Conservation (phyloP, 768 basidiomycete genomes). For the Collybiopsis confluens region DNA sequence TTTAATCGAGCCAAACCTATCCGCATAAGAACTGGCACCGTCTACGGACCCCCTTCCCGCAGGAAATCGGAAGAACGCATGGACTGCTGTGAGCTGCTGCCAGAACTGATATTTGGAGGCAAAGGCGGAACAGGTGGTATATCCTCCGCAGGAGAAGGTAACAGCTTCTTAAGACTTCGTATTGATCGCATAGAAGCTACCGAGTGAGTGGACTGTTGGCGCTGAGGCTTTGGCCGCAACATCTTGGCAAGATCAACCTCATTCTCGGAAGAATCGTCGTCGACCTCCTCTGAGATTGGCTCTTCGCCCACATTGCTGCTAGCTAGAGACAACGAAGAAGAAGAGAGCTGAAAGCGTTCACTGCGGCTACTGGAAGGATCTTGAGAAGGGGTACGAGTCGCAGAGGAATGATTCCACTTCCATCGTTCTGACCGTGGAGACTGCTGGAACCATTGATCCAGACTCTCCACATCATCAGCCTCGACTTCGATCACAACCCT, state of each 20-base stretch:
- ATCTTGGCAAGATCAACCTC: conserved; percentile 3
- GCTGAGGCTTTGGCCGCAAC: conserved; percentile 4
- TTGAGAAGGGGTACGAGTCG: neutral
- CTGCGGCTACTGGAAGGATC: neutral
- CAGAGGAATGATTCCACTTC: neutral
- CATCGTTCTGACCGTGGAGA: neutral
- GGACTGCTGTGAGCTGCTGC: neutral
- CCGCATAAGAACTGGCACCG: conserved; percentile 4
- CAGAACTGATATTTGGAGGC: neutral
- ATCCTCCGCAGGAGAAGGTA: neutral
- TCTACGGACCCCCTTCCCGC: conserved; percentile 19
- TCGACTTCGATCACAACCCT: neutral
- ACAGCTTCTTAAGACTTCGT: neutral
- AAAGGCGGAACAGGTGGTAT: neutral
- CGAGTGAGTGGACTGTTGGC: neutral
- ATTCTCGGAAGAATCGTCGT: conserved; percentile 1
- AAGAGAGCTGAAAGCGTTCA: neutral
- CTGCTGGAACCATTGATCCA: neutral
- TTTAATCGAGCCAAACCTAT: neutral
- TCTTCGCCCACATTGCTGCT: neutral
- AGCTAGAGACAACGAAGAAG: neutral
- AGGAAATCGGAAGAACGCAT: neutral
- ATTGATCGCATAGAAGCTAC: conserved; percentile 1
- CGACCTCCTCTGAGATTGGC: neutral
- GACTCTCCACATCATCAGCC: neutral